Evolutionary conservation across 2,329 filamentous ascomycete species (phyloP), one percentile per base, ranked within the genome.

Genomic region (Pyrenophora teres): DNA sequence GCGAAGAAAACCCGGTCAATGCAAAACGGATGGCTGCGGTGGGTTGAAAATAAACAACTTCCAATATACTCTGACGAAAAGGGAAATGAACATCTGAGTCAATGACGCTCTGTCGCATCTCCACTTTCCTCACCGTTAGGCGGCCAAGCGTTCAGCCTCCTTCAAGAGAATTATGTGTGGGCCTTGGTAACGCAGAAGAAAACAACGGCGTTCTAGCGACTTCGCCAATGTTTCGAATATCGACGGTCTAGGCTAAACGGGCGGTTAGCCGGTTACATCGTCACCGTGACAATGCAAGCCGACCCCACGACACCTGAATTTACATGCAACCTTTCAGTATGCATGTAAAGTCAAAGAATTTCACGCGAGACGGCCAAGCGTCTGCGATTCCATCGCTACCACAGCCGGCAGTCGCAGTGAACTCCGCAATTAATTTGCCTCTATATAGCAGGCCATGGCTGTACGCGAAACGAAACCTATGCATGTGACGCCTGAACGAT

Each of bases 401-500:
- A 25, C 15, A 38, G 21, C 16, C 15, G 43, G 12, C 23, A 35
- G 27, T 35, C 35, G 35, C 16, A 39, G 16, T 44, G 46, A 49
- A 46, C 45, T 38, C 37, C 38, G 33, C 33, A 42, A 47, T 39
- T 46, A 32, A 48, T 32, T 36, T 27, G 10, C 8, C 31, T 40
- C 40, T 42, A 52, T 56, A 52, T 52, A 39, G 32, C 52, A 40
- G 54, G 56, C 53, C 50, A 51, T n/a, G 32, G 51, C 31, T 50
- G 56, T 45, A 59, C 57, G 21, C 53, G 40, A 56, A 57, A 54
- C 50, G 42, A 50, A 39, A 37, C 50, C 43, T 31, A 53, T 40
- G 49, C 54, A 60, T 63, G 62, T 56, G 57, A 57, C 45, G 56
- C 49, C 52, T 49, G 50, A 52, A 42, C 49, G 31, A 36, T 50